Evolutionary conservation across 208 protist genomes (phyloP), one percentile per base, ranked within the genome.

Genomic region (Tetramitus jugosus): DNA sequence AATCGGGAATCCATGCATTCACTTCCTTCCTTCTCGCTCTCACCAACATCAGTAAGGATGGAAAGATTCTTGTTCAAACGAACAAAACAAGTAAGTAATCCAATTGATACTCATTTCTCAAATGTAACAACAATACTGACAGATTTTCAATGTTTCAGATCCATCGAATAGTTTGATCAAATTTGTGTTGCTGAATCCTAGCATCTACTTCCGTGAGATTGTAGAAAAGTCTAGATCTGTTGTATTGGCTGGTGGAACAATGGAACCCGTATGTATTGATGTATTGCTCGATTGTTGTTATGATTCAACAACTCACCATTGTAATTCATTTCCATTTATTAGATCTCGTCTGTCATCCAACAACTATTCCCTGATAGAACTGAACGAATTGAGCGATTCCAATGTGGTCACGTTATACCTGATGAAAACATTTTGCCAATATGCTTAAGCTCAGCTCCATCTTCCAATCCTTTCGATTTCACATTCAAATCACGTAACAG

Each of bases 231-330:
- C 91, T 1, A 80, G 81, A 42, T 82, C 87, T 0, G 85, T 90
- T 20, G 82, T 96, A 31, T 79, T 96, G 33, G 90, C 90, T 8
- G 93, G 94, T 31, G 94, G 94, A 26, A 97, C 94, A 0, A 95
- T 97, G 91, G 87, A 91, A 78, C 94, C 94, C 0, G 84, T 94
- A 82, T n/a, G n/a, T n/a, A n/a, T n/a, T n/a, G n/a, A n/a, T n/a
- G n/a, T n/a, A n/a, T n/a, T n/a, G n/a, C n/a, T n/a, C n/a, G n/a
- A n/a, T n/a, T n/a, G n/a, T n/a, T 13, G 87, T 94, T 14, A 88
- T 91, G 74, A 87, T 87, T 71, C 84, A 84, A 2, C 87, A 91
- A 13, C 84, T 96, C 13, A 78, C 94, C 7, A 42, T 37, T 17
- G 17, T 23, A 52, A 26, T 17, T 29, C 35, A n/a, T n/a, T n/a